Evolutionary conservation across 257 asterid species (phyloP), one percentile per base, ranked within the genome.

Genomic region (Osmanthus fragrans): DNA sequence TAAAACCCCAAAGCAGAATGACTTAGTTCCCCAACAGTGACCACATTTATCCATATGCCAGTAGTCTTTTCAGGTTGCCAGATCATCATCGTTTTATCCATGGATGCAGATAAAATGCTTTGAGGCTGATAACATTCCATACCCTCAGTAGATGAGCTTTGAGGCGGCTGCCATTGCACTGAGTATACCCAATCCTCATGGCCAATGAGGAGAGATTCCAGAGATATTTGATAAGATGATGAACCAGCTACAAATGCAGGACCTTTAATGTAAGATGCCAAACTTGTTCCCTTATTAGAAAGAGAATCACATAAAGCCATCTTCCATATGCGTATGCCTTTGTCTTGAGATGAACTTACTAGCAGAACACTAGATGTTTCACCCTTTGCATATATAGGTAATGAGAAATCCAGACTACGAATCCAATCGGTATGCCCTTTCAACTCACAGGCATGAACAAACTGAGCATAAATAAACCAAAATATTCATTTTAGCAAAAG

Each of bases 111-210:
- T 80, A 95, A 88, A 81, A 95, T 84, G 88, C 97, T 90, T 80
- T 89, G 98, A 63, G 97, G 97, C 74, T 93, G 99, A 84, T 81
- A 78, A 75, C 84, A 89, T 74, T 89, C 93, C 16, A 39, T 79
- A n/a, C 82, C 91, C 63, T 86, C 86, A 37, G 63, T 21, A 29
- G 87, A 84, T 7, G 86, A 89, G 84, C 78, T 78, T 66, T 81
- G 84, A 39, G 97, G 94, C 16, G 99, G 97, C 79, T 91, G 94
- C 99, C 99, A 95, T 79, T 90, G 96, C 76, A 95, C 99, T 2
- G 98, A 93, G 83, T 95, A 95, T 23, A 93, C 98, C 99, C 99
- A 95, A 81, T 95, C 99, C 82, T 95, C 99, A 63, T 95, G 99
- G 39, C 99, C 99, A 76, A 93, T 85, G 82, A 95, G 98, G 72